phyloP scores from a whole-genome alignment of 306 rosid species.

The Potentilla sterilis region DNA sequence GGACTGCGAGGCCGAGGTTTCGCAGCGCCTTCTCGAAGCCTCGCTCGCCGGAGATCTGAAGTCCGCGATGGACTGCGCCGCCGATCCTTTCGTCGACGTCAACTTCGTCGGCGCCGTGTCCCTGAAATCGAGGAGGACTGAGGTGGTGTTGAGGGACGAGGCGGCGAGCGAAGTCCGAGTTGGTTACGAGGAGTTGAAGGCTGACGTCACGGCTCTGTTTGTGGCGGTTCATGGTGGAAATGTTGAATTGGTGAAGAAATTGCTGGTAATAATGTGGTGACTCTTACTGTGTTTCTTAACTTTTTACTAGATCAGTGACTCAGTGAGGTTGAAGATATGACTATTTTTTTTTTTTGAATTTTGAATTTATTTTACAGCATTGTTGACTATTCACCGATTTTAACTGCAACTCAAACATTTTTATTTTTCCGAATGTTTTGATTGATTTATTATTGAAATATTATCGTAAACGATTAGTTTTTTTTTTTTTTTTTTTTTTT shows the following conservation, averaged over 20 bases:
- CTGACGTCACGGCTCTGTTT: slow-evolving; percentile 84
- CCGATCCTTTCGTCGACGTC: slow-evolving; percentile 78
- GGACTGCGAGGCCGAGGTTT: slow-evolving; percentile 71
- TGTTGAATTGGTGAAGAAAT: slow-evolving; percentile 51
- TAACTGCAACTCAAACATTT: background rate
- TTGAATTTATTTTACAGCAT: slow-evolving; percentile 34
- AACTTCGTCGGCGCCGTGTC: slow-evolving; percentile 78
- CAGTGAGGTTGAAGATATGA: slow-evolving; percentile 22
- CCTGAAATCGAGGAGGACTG: slow-evolving; percentile 49
- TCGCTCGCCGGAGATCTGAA: slow-evolving; percentile 75
- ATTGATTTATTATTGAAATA: too few species aligned
- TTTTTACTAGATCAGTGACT: slow-evolving; percentile 29
- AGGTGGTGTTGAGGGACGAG: slow-evolving; percentile 50
- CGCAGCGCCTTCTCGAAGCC: slow-evolving; percentile 79
- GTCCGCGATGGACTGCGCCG: slow-evolving; percentile 49
- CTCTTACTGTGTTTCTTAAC: background rate
- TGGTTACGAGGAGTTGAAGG: slow-evolving; percentile 60
- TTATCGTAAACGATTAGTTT: slow-evolving; percentile 1
- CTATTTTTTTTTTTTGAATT: background rate
- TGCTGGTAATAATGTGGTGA: slow-evolving; percentile 58
- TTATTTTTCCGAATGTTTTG: background rate
- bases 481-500: background rate
- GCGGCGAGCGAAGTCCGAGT: slow-evolving; percentile 59
- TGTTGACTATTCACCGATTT: slow-evolving; percentile 17
- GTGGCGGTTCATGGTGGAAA: slow-evolving; percentile 81